Base-by-base conservation (phyloP, 805 yeast genomes). In the Myxozyma monticola region DNA sequence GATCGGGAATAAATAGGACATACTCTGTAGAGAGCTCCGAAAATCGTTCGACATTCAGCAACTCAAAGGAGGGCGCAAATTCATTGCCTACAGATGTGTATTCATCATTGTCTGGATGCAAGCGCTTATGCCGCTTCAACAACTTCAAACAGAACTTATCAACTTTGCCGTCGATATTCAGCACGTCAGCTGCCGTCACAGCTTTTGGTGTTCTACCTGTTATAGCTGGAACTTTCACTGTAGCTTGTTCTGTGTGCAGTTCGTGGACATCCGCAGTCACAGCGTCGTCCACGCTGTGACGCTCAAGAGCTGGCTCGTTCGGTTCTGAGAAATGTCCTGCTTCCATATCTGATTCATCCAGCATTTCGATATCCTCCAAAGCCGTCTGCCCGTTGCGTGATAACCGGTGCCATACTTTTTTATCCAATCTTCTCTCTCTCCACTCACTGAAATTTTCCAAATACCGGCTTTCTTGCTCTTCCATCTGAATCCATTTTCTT, bases 401-500 rank as follows among this genome's bases (percentile, higher is more conserved):
- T 14, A 25, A 14, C 35, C 45, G 29, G 15, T 3, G 8, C 55
- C 55, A 51, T 2, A 37, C 36, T 24, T 45, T 46, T 18, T 36
- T 22, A 21, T 52, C 57, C 10, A 40, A 14, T n/a, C 37, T 31
- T 18, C 45, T 44, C 22, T 40, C 44, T 21, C 30, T n/a, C 1
- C 6, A 21, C 35, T 42, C 57, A 20, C 45, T 17, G 28, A 44
- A 49, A 18, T 38, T 40, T 42, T 45, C 53, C 24, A 54, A 21
- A 37, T 37, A 5, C 9, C 35, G 38, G 21, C 59, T 47, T 34
- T 54, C 50, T 3, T 17, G 15, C 25, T 54, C 57, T 25, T 54
- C 59, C 38, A 51, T 25, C 30, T 22, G 26, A n/a, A 54, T 37
- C 59, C 59, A 54, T 24, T 30, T 28, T 4, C 26, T 12, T 17